phyloP scores from a whole-genome alignment of 495 filamentous ascomycete species.

The Lophiotrema nucula region DNA sequence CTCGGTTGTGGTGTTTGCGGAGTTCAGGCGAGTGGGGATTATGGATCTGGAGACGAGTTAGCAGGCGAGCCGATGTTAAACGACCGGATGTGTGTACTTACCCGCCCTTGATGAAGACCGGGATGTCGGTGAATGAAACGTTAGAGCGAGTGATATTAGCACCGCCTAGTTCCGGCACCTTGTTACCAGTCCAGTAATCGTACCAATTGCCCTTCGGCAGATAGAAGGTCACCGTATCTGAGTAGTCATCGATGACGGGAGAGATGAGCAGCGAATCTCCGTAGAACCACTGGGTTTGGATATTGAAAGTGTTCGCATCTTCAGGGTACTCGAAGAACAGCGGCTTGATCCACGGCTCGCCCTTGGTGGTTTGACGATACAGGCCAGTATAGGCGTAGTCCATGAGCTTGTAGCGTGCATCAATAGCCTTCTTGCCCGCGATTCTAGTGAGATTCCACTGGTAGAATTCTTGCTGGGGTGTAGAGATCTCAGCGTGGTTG shows the following conservation, averaged over 20 bases:
- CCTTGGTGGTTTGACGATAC: constrained; percentile 60
- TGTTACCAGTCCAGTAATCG: constrained; percentile 66
- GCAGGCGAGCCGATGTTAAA: too few relatives aligned
- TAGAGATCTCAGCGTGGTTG: constrained; percentile 62
- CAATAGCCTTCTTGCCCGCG: constrained; percentile 69
- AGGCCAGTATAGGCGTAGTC: constrained; percentile 83
- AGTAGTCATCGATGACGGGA: constrained; percentile 64
- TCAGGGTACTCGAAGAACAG: constrained; percentile 71
- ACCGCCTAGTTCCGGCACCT: constrained; percentile 58
- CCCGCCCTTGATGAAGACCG: constrained; percentile 72
- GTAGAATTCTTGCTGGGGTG: constrained; percentile 72
- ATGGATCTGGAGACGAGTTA: too few relatives aligned
- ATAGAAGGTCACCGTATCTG: constrained; percentile 67
- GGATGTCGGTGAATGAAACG: constrained; percentile 63
- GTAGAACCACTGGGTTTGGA: constrained; percentile 73
- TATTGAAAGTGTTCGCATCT: constrained; percentile 59
- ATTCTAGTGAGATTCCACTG: constrained; percentile 61
- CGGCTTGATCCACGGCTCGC: constrained; percentile 66
- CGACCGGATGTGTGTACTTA: too few relatives aligned
- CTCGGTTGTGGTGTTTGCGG: constrained; percentile 67
- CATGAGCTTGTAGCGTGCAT: constrained; percentile 70
- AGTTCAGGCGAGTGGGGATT: constrained; percentile 59
- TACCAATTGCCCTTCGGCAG: constrained; percentile 75
- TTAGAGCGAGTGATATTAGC: constrained; percentile 52
- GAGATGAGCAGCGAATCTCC: constrained; percentile 68